Conservation (phyloP, 179 eudicot genomes). For the Silene coronaria region DNA sequence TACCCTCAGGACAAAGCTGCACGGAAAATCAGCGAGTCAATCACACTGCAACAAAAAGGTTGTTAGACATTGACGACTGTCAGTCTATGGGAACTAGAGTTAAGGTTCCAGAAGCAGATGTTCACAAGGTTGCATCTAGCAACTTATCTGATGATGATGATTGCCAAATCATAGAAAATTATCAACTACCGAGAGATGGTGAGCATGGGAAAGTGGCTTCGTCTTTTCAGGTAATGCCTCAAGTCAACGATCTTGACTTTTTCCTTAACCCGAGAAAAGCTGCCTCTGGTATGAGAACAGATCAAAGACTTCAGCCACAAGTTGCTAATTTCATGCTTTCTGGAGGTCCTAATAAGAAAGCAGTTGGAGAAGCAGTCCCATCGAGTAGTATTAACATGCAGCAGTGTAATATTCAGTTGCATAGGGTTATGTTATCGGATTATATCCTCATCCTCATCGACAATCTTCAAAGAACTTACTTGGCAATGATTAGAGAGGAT, state of each 20-base stretch:
- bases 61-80: conserved; percentile 25
- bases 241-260: conserved; percentile 63
- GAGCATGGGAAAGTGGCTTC: conserved; percentile 27
- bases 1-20: conserved; percentile 29
- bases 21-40: conserved; percentile 18
- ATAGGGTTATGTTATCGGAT: conserved; percentile 45
- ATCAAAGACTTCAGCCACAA: conserved; percentile 26
- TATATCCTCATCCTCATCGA: conserved; percentile 37
- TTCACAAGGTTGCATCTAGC: conserved; percentile 14
- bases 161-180: conserved; percentile 31
- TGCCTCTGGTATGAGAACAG: conserved; percentile 26
- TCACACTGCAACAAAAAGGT: conserved; percentile 19
- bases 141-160: conserved; percentile 36
- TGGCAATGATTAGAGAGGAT: conserved; percentile 35
- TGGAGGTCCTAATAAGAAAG: conserved; percentile 25
- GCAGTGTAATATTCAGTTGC: conserved; percentile 36
- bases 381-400: conserved; percentile 24
- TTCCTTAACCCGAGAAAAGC: conserved; percentile 57
- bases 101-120: conserved; percentile 13
- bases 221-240: conserved; percentile 32
- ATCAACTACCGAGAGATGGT: conserved; percentile 25
- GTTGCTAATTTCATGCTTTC: conserved; percentile 25
- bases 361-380: conserved; percentile 27
- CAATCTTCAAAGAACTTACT: conserved; percentile 33
- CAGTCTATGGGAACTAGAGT: conserved; percentile 26